Conservation (phyloP, 176 grass and related monocot species). For the Carex parvula region DNA sequence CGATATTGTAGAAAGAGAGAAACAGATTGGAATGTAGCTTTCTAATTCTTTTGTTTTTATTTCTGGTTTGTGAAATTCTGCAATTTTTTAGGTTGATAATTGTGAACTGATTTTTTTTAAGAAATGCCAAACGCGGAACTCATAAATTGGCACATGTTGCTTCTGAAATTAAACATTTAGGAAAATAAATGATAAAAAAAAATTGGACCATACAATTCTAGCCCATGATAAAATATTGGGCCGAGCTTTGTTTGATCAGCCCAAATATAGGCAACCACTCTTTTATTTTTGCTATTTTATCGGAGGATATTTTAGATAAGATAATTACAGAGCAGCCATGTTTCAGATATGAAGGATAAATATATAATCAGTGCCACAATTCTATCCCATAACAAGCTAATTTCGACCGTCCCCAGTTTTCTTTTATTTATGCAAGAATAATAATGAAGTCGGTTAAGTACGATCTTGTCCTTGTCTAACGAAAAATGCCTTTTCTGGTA, state of each 20-base stretch:
- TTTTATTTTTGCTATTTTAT: too few species aligned
- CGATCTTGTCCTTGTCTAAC: too few species aligned
- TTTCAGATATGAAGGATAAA: too few species aligned
- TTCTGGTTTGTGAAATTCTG: neutral
- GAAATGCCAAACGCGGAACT: neutral
- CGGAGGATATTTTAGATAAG: too few species aligned
- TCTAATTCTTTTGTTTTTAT: neutral
- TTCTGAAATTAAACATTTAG: neutral
- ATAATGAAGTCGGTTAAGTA: too few species aligned
- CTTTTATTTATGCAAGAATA: too few species aligned
- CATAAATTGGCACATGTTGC: neutral
- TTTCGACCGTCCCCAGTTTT: too few species aligned
- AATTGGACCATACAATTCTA: neutral
- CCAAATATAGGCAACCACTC: too few species aligned
- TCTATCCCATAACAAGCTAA: too few species aligned
- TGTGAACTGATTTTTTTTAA: neutral
- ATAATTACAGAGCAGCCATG: too few species aligned
- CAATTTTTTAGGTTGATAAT: neutral
- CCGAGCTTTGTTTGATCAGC: neutral
- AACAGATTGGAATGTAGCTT: neutral
- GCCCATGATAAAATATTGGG: neutral
- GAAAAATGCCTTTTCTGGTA: too few species aligned
- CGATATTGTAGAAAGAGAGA: neutral
- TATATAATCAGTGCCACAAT: too few species aligned
- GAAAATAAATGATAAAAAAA: neutral